Evolutionary conservation across 2,329 filamentous ascomycete species (phyloP).

Genomic region (Sclerotinia nivalis): DNA sequence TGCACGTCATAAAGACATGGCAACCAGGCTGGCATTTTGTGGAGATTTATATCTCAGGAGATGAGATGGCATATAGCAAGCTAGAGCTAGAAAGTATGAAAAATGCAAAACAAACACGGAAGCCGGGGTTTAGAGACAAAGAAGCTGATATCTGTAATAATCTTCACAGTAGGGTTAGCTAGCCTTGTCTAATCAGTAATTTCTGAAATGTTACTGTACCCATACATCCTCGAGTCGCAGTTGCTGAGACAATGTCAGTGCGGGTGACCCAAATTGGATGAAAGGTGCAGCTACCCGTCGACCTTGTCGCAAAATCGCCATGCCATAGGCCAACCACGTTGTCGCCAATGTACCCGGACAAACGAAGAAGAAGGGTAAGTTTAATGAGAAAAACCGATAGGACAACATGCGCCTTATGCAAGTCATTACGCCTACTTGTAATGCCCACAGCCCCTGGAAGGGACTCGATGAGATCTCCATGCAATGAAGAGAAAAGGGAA

Average conservation of each 20-base stretch:
- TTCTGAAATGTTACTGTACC: constrained; percentile 12
- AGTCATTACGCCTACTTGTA: constrained; percentile 29
- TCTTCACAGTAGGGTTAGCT: not conserved
- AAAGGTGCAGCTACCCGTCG: constrained; percentile 34
- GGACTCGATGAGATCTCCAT: constrained; percentile 35
- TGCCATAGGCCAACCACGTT: constrained; percentile 38
- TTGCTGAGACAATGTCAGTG: constrained; percentile 30
- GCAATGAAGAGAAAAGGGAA: constrained; percentile 16
- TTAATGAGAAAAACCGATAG: constrained; percentile 28
- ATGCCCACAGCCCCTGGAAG: constrained; percentile 25
- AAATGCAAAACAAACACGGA: constrained; percentile 15
- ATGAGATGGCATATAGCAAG: constrained; percentile 22
- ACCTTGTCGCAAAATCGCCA: constrained; percentile 32
- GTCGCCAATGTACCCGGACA: constrained; percentile 36
- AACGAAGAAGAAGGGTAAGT: constrained; percentile 34
- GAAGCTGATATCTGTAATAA: constrained; percentile 7
- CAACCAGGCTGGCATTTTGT: constrained; percentile 12
- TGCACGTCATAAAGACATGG: constrained; percentile 26
- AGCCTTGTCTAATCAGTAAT: constrained; percentile 20
- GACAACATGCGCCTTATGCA: constrained; percentile 29
- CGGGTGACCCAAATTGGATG: constrained; percentile 31
- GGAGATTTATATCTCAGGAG: constrained; percentile 15
- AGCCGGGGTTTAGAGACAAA: constrained; percentile 1
- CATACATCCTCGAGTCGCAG: constrained; percentile 35
- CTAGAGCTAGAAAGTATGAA: constrained; percentile 5